Base-by-base conservation (phyloP, 148 eudicot genomes). In the Tetragonia tetragonoides region DNA sequence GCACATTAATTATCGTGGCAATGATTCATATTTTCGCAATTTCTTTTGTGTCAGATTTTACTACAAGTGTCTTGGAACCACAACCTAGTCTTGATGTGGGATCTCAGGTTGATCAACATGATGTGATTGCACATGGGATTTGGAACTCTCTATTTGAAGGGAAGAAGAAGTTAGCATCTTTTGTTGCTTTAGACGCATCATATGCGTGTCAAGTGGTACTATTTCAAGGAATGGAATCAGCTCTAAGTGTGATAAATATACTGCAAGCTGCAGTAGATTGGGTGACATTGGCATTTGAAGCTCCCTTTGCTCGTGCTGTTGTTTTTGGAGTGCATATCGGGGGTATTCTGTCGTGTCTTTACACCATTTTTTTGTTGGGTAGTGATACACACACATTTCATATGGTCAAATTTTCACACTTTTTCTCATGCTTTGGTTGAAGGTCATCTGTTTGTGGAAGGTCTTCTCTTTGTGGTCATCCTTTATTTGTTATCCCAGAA, bases 391-490 rank as follows among this genome's bases (percentile, higher is more conserved):
- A 20, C 11, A 2, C 68, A 47, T 17, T 24, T 75, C 23, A n/a
- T 21, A 0, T 28, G 18, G 73, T 21, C 34, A 41, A 73, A 15
- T 51, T 60, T 34, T 79, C 0, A 75, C 66, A 39, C 44, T 20
- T 40, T 18, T 72, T 39, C 49, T 34, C 34, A 16, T 59, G 56
- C 18, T 73, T 83, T 80, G 70, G 57, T 69, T 88, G 81, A 40
- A 95, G 99, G 99, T 70, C 99, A 95, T 89, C 88, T 93, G 28
- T 84, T 95, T 84, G 89, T 95, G 86, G 99, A 95, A 84, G 99
- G 92, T 80, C 88, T 95, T 84, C 97, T 95, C 69, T 51, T 89
- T 3, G 90, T 93, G 75, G 99, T 93, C 61, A 95, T 93, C 67
- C 78, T 95, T 73, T 90, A 88, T 81, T 80, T 95, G 34, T 76